Conservation (phyloP, 192 early-diverging fungal species). For the Funneliformis geosporum region DNA sequence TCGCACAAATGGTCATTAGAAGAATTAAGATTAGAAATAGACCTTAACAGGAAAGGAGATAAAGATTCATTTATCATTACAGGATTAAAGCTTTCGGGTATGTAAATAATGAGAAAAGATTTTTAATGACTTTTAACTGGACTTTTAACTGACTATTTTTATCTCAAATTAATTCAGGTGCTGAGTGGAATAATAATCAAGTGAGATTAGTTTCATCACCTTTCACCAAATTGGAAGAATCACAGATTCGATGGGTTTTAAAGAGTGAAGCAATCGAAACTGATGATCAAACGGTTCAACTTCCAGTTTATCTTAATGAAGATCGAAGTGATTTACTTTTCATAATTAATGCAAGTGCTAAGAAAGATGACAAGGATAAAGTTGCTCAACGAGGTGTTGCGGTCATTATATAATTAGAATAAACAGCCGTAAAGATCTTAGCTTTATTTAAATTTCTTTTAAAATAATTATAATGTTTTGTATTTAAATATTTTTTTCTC, state of each 20-base stretch:
- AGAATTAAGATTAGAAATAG: constrained; percentile 64
- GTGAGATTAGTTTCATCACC: constrained; percentile 37
- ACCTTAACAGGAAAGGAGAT: constrained; percentile 30
- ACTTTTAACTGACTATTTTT: too few relatives aligned
- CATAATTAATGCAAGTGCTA: constrained; percentile 42
- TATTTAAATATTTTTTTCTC: too few relatives aligned
- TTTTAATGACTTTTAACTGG: neutral
- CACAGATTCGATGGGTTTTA: constrained; percentile 45
- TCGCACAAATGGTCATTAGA: constrained; percentile 75
- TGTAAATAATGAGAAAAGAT: neutral
- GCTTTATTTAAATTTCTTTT: too few relatives aligned
- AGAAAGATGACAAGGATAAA: constrained; percentile 40
- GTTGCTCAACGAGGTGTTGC: constrained; percentile 63
- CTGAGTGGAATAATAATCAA: constrained; percentile 39
- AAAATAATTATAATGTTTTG: too few relatives aligned
- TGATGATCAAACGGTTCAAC: constrained; percentile 19
- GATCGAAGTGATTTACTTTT: constrained; percentile 66
- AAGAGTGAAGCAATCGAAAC: constrained; percentile 20
- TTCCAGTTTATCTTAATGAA: constrained; percentile 70
- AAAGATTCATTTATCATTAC: constrained; percentile 26
- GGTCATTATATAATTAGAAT: constrained; percentile 46
- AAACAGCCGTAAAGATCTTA: too few relatives aligned
- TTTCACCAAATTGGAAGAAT: constrained; percentile 37
- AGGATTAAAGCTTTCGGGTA: constrained; percentile 2
- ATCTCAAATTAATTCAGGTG: constrained; percentile 11